Evolutionary conservation across 441 rosid genomes (phyloP), one percentile per base, ranked within the genome.

Genomic region (Arabidopsis hybrid): DNA sequence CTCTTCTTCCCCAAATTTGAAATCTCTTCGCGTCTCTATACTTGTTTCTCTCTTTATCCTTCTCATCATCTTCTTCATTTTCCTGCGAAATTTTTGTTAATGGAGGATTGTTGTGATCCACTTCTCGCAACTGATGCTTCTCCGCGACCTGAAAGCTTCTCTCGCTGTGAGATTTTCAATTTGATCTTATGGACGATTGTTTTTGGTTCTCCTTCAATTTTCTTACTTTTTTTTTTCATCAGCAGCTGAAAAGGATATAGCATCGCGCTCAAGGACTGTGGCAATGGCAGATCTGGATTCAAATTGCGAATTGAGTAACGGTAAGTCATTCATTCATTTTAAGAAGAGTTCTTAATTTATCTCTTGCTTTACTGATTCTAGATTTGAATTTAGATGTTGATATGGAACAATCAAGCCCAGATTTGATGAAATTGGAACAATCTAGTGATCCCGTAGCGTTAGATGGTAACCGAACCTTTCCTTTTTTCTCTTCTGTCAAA

Each of bases 71-170:
- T 0, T 50, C 31, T 34, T 32, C 32, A 16, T 2, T 17, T 12
- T 6, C 45, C 35, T 43, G 16, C 2, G 60, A 36, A 16, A 26
- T 34, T 56, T 50, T 5, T 43, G 10, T 47, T 14, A 16, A 90
- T 86, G 93, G 87, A 83, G 52, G 82, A 79, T 63, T 53, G 60
- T 45, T 63, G 18, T 72, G 74, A 77, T 82, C 86, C 88, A 57
- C 81, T 85, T 82, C 79, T 84, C 64, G 72, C 82, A 40, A 73
- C 83, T n/a, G 87, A 85, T 77, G 84, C 74, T 74, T 80, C 86
- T 61, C 62, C 29, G 53, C 82, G 69, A 43, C 85, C 57, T 21
- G 76, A 70, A 69, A 71, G 53, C 80, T 60, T 50, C 70, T 74
- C 75, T 47, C 35, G 0, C 55, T 60, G 86, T 86, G 79, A 83